Conservation (phyloP, 495 filamentous ascomycete species). For the Trichoderma reesei region DNA sequence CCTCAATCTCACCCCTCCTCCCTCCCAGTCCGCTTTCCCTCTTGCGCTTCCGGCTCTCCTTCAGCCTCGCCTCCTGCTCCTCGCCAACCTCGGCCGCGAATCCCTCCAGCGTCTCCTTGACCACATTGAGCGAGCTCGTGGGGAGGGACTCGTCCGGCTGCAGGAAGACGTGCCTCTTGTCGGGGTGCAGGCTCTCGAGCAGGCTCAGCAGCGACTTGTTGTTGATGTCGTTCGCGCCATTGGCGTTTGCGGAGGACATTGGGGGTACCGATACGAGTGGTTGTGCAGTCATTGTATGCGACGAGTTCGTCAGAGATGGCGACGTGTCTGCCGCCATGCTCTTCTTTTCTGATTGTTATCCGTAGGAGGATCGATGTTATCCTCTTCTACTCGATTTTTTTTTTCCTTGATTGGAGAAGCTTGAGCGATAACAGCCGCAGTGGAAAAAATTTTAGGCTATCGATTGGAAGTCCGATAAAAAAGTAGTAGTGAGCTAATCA, state of each 20-base stretch:
- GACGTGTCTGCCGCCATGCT: slow-evolving; percentile 30
- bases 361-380: background rate
- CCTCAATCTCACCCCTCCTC: slow-evolving; percentile 23
- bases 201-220: slow-evolving; percentile 29
- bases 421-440: background rate
- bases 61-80: slow-evolving; percentile 49
- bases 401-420: slow-evolving; percentile 7
- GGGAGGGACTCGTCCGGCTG: slow-evolving; percentile 56
- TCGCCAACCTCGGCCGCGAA: slow-evolving; percentile 60
- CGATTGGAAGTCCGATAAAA: background rate
- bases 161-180: slow-evolving; percentile 54
- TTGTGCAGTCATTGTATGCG: slow-evolving; percentile 40
- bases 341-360: background rate
- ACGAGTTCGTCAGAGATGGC: slow-evolving; percentile 47
- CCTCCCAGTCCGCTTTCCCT: slow-evolving; percentile 27
- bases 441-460: slow-evolving; percentile 6
- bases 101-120: slow-evolving; percentile 67
- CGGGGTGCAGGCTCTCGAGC: slow-evolving; percentile 36
- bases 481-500: background rate
- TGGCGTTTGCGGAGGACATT: slow-evolving; percentile 20
- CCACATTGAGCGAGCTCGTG: slow-evolving; percentile 52
- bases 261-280: slow-evolving; percentile 22
- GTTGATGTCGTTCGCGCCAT: slow-evolving; percentile 24
- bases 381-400: background rate
- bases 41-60: slow-evolving; percentile 59